These are phyloP conservation scores for Lentinus brumalis DNA, from an alignment of 768 basidiomycete genomes.

Conservation along the genomic window DNA sequence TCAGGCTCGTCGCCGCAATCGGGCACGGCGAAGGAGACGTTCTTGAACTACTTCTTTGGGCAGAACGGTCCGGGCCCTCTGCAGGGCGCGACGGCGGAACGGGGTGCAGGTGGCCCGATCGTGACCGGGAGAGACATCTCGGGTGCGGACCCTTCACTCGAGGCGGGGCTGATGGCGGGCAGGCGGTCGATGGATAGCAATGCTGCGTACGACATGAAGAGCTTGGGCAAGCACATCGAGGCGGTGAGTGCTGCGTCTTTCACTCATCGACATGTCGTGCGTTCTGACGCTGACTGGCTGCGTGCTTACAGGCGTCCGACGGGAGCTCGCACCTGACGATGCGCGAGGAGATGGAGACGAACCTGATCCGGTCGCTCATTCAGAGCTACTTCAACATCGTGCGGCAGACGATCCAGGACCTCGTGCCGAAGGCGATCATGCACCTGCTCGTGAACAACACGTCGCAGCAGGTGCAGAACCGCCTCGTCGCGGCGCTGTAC, in stretches of 20 bases:
- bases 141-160: constrained; percentile 49
- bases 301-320: constrained; percentile 48
- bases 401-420: constrained; percentile 94
- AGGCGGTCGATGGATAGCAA: constrained; percentile 71
- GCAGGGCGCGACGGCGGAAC: constrained; percentile 54
- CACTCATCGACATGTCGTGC: background rate
- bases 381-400: constrained; percentile 95
- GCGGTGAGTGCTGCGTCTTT: constrained; percentile 63
- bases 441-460: constrained; percentile 96
- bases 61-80: constrained; percentile 82
- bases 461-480: constrained; percentile 95
- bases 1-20: constrained; percentile 25
- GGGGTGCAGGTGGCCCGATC: constrained; percentile 35
- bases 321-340: constrained; percentile 66
- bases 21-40: constrained; percentile 79
- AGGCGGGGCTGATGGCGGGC: constrained; percentile 65
- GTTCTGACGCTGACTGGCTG: background rate
- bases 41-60: constrained; percentile 98
- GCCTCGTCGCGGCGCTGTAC: constrained; percentile 92
- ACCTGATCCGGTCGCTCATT: constrained; percentile 91
- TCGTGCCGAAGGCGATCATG: constrained; percentile 98
- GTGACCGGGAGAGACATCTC: constrained; percentile 69
- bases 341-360: constrained; percentile 96
- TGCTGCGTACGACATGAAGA: constrained; percentile 98
- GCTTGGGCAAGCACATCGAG: constrained; percentile 95